These are phyloP conservation scores for Grosmannia clavigera DNA, from an alignment of 2,329 filamentous ascomycete species.

Conservation along the genomic window DNA sequence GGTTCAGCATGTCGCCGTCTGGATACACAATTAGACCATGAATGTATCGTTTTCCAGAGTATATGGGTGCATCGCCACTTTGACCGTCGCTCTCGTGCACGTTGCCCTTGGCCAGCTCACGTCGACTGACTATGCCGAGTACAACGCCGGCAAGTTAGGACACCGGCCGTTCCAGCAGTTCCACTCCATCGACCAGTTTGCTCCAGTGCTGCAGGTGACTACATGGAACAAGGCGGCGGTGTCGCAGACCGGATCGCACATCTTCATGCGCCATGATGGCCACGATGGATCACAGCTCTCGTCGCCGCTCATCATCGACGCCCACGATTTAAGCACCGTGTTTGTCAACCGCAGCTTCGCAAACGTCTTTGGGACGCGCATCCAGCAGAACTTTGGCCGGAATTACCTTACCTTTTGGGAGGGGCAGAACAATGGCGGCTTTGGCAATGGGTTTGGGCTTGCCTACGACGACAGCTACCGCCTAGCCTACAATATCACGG, in stretches of 20 bases:
- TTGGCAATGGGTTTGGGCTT: slow-evolving; percentile 5
- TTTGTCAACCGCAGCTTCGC: slow-evolving; percentile 4
- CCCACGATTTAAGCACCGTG: slow-evolving; percentile 4
- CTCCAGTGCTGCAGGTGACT: slow-evolving; percentile 5
- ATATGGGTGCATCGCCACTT: background rate
- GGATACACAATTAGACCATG: background rate
- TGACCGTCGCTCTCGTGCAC: background rate
- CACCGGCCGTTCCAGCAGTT: slow-evolving; percentile 5
- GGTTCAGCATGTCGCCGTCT: background rate
- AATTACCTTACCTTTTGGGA: slow-evolving; percentile 8
- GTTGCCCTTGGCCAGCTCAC: slow-evolving; percentile 7
- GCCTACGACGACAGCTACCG: slow-evolving; percentile 6
- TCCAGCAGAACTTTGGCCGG: slow-evolving; percentile 5
- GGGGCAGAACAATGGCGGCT: slow-evolving; percentile 1
- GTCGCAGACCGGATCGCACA: slow-evolving; percentile 4
- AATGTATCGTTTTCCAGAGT: background rate
- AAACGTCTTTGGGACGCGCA: slow-evolving; percentile 5
- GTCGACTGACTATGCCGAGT: slow-evolving; percentile 3
- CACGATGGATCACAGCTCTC: background rate
- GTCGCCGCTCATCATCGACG: slow-evolving; percentile 5
- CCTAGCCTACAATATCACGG: slow-evolving; percentile 13
- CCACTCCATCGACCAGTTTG: slow-evolving; percentile 1
- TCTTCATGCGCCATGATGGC: slow-evolving; percentile 9
- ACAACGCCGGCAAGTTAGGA: slow-evolving; percentile 5
- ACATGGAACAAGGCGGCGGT: slow-evolving; percentile 4